phyloP scores from a whole-genome alignment of 331 rosid genomes.

The Erythrophleum ivorense region DNA sequence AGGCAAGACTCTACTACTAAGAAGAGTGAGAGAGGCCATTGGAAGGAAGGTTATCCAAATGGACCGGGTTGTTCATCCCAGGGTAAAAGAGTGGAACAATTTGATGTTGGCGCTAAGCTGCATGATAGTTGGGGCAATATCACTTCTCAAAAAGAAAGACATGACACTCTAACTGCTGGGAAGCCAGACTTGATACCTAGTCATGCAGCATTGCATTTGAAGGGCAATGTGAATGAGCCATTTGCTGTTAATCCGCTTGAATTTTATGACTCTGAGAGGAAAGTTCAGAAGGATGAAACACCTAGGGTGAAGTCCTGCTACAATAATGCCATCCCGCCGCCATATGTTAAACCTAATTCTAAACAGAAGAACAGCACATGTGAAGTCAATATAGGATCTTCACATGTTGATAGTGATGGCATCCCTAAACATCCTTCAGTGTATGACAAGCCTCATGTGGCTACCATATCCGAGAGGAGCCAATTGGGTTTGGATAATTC shows the following conservation, averaged over 20 bases:
- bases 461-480: slow-evolving; percentile 41
- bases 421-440: slow-evolving; percentile 47
- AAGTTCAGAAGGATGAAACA: slow-evolving; percentile 55
- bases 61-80: slow-evolving; percentile 54
- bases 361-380: slow-evolving; percentile 56
- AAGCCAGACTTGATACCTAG: slow-evolving; percentile 41
- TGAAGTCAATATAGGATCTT: slow-evolving; percentile 41
- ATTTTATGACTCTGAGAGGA: slow-evolving; percentile 39
- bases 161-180: slow-evolving; percentile 45
- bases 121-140: slow-evolving; percentile 52
- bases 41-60: slow-evolving; percentile 51
- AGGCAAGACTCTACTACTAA: slow-evolving; percentile 51
- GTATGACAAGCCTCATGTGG: slow-evolving; percentile 50
- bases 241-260: slow-evolving; percentile 48
- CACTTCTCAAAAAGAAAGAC: slow-evolving; percentile 47
- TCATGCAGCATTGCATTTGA: slow-evolving; percentile 47
- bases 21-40: slow-evolving; percentile 51
- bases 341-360: slow-evolving; percentile 71
- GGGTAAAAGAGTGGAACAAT: slow-evolving; percentile 50
- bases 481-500: slow-evolving; percentile 56
- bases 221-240: slow-evolving; percentile 51
- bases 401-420: slow-evolving; percentile 38
- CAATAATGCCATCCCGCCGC: slow-evolving; percentile 78
- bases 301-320: slow-evolving; percentile 59
- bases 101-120: slow-evolving; percentile 48